Evolutionary conservation across 768 basidiomycete species (phyloP).

Genomic region (Psilocybe sp.): DNA sequence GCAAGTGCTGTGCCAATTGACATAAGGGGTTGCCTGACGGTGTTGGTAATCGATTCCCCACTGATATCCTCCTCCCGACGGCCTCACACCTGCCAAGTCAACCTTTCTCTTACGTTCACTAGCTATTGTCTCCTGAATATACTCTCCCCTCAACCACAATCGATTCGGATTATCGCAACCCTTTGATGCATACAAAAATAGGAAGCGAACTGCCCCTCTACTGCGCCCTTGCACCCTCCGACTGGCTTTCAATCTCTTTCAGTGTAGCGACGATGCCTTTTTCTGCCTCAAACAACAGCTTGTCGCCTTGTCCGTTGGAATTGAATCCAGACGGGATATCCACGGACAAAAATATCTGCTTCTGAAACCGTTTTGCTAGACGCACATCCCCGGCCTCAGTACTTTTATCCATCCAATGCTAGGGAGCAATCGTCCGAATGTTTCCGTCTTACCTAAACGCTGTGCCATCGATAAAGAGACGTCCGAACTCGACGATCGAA

Average conservation of each 20-base stretch:
- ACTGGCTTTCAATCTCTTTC: slow-evolving; percentile 25
- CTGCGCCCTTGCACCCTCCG: background rate
- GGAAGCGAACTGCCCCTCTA: background rate
- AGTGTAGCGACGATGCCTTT: slow-evolving; percentile 52
- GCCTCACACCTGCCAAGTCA: background rate
- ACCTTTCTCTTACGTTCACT: background rate
- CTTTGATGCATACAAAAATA: slow-evolving; percentile 16
- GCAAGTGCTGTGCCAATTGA: slow-evolving; percentile 15
- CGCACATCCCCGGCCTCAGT: slow-evolving; percentile 9
- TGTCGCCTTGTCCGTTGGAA: slow-evolving; percentile 44
- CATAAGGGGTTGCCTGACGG: slow-evolving; percentile 17
- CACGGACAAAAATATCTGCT: slow-evolving; percentile 71
- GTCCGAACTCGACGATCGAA: slow-evolving; percentile 60
- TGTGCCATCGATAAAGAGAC: slow-evolving; percentile 72
- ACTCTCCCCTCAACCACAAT: slow-evolving; percentile 9
- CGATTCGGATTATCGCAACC: slow-evolving; percentile 13
- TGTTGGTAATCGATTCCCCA: slow-evolving; percentile 25
- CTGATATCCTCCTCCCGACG: slow-evolving; percentile 12
- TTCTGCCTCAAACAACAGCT: slow-evolving; percentile 55
- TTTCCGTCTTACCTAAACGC: slow-evolving; percentile 60
- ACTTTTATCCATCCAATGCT: background rate
- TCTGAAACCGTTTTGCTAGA: slow-evolving; percentile 61
- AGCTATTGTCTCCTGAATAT: background rate
- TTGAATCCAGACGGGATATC: slow-evolving; percentile 45
- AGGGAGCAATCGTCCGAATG: slow-evolving; percentile 4